Percentiles rank a stretch among this genome's conserved stretches.
phyloP scores from a whole-genome alignment of 441 rosid genomes.

The Euphorbia celastroides region DNA sequence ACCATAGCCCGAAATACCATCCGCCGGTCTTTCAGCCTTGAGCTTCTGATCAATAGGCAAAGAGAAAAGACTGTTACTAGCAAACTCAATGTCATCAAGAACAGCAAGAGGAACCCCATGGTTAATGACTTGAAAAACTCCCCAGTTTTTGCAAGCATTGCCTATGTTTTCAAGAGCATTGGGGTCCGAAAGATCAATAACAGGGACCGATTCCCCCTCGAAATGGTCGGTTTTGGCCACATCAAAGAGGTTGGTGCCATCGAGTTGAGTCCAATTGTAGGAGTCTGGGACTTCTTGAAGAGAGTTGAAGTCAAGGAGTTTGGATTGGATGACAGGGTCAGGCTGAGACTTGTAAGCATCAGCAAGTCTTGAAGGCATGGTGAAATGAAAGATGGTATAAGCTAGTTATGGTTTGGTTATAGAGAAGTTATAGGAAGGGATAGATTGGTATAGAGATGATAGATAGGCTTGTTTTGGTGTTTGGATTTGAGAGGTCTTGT shows the following conservation, averaged over 20 bases:
- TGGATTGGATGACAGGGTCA: constrained; percentile 32
- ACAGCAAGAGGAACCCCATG: constrained; percentile 56
- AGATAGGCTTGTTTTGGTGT: constrained; percentile 16
- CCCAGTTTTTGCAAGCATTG: constrained; percentile 75
- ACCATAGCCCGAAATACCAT: constrained; percentile 76
- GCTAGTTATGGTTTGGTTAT: neutral
- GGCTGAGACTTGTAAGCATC: constrained; percentile 56
- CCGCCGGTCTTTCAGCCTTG: constrained; percentile 59
- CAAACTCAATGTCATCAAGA: constrained; percentile 36
- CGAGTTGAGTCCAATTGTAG: constrained; percentile 54
- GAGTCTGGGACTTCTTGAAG: constrained; percentile 68
- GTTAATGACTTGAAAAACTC: constrained; percentile 66
- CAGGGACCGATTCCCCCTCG: constrained; percentile 40
- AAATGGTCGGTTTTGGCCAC: neutral
- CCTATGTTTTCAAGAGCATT: constrained; percentile 45
- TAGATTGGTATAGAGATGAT: neutral
- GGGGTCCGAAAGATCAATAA: constrained; percentile 56
- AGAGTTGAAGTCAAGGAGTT: constrained; percentile 44
- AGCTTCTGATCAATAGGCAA: constrained; percentile 60
- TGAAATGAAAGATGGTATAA: neutral
- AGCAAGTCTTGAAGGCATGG: constrained; percentile 56
- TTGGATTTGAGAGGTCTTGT: neutral
- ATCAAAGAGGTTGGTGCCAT: constrained; percentile 18
- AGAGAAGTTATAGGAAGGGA: neutral
- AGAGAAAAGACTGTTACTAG: constrained; percentile 42